Evolutionary conservation across 1,284 basidiomycete species (phyloP).

Genomic region (Pholiota adiposa): DNA sequence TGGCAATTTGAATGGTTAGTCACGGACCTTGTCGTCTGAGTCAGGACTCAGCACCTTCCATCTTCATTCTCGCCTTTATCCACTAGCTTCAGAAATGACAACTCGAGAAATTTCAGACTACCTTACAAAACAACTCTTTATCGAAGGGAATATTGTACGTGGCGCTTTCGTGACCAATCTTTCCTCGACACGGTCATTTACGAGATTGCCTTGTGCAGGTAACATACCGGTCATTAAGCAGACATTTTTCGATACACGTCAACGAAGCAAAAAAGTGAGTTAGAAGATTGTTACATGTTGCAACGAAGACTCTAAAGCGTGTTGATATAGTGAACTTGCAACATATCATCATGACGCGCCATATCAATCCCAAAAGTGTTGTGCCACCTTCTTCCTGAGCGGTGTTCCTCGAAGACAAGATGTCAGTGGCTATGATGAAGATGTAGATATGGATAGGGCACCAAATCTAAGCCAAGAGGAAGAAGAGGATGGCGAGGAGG

Average conservation of each 20-base stretch:
- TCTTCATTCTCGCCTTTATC: background rate
- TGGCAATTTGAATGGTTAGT: background rate
- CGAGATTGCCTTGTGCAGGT: constrained; percentile 48
- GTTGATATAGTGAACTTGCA: constrained; percentile 58
- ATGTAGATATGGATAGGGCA: constrained; percentile 46
- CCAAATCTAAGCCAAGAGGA: constrained; percentile 33
- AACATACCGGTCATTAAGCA: constrained; percentile 74
- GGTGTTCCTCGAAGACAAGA: constrained; percentile 43
- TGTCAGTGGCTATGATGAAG: constrained; percentile 25
- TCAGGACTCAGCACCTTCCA: too few relatives aligned
- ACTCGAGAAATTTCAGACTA: constrained; percentile 52
- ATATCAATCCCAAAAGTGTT: constrained; percentile 43
- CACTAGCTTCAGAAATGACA: constrained; percentile 41
- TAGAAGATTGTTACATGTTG: background rate
- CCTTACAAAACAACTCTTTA: constrained; percentile 64
- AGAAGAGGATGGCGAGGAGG: constrained; percentile 44
- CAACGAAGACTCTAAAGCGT: background rate
- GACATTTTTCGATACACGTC: constrained; percentile 69
- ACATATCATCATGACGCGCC: constrained; percentile 51
- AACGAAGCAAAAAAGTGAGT: constrained; percentile 74
- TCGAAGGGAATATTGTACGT: constrained; percentile 66
- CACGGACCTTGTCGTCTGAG: background rate
- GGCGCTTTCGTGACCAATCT: background rate
- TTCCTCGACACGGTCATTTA: background rate
- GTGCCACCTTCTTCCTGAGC: constrained; percentile 70